Conservation (phyloP, 2,329 filamentous ascomycete species). For the Alternaria hordeiaustralica region DNA sequence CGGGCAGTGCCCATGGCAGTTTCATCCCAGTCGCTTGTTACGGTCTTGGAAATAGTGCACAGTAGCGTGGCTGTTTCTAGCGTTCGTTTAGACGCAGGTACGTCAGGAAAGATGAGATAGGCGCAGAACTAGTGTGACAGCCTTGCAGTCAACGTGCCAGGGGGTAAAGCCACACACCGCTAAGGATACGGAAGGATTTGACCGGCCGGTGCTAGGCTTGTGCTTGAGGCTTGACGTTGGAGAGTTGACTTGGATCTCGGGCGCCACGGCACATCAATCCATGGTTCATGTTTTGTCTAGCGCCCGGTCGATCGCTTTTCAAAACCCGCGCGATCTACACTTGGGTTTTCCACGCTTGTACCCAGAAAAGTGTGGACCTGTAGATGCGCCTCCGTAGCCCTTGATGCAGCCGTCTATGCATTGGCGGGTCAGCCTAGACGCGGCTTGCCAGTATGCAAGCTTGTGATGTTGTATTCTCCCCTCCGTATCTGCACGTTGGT, state of each 20-base stretch:
- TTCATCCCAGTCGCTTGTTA: not conserved
- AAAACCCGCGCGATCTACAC: conserved; percentile 1
- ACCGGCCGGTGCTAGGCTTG: not conserved
- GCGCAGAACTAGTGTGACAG: conserved; percentile 12
- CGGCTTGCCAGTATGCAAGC: not conserved
- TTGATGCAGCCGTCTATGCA: not conserved
- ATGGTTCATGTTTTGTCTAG: conserved; percentile 7
- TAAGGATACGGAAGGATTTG: conserved; percentile 1
- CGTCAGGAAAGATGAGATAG: conserved; percentile 8
- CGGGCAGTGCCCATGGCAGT: conserved; percentile 1
- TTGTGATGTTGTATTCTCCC: conserved; percentile 6
- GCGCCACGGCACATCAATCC: conserved; percentile 3
- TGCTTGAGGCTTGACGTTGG: not conserved
- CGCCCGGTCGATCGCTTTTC: conserved; percentile 13
- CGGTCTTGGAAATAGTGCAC: not conserved
- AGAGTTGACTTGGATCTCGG: not conserved
- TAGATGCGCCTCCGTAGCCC: not conserved
- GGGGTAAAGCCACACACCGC: conserved; percentile 1
- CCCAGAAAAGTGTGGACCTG: not conserved
- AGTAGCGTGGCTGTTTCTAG: conserved; percentile 2
- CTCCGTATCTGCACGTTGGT: conserved; percentile 11
- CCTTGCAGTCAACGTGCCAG: conserved; percentile 7
- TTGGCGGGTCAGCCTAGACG: not conserved
- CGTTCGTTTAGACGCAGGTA: conserved; percentile 10
- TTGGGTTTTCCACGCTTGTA: not conserved